Conservation (phyloP, 78 protist species). For the Dictyostelium discoideum region DNA sequence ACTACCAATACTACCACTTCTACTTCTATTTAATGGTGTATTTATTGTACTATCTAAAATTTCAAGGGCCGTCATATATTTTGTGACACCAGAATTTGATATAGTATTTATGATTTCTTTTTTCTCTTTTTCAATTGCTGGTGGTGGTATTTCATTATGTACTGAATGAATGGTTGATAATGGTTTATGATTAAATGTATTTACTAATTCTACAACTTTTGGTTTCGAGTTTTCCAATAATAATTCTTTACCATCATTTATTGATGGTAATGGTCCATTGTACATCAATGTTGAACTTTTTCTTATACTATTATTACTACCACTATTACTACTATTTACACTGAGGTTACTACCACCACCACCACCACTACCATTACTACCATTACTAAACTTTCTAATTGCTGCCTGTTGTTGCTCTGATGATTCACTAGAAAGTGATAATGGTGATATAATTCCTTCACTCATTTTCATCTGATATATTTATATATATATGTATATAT, state of each 20-base stretch:
- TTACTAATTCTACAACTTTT: constrained; percentile 5
- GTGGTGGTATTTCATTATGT: not conserved
- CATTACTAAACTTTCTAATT: not conserved
- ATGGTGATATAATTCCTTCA: constrained; percentile 8
- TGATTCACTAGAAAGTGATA: constrained; percentile 36
- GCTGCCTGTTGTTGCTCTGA: not conserved
- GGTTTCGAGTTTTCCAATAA: not conserved
- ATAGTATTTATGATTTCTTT: not conserved
- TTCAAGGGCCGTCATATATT: not conserved
- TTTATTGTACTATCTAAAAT: constrained; percentile 16
- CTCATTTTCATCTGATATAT: not conserved
- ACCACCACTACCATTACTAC: not conserved
- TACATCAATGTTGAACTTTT: not conserved
- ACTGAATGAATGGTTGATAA: not conserved
- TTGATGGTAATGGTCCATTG: constrained; percentile 2
- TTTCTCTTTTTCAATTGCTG: not conserved
- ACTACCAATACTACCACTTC: constrained; percentile 29
- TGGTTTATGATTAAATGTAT: constrained; percentile 11
- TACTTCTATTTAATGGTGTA: constrained; percentile 11
- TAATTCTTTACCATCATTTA: not conserved
- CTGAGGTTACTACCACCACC: not conserved
- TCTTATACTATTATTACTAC: not conserved
- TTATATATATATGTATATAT: not conserved
- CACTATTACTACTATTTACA: not conserved
- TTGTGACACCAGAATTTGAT: not conserved